Base-by-base conservation (phyloP, 2,329 filamentous ascomycete species). In the Fusarium sp. region DNA sequence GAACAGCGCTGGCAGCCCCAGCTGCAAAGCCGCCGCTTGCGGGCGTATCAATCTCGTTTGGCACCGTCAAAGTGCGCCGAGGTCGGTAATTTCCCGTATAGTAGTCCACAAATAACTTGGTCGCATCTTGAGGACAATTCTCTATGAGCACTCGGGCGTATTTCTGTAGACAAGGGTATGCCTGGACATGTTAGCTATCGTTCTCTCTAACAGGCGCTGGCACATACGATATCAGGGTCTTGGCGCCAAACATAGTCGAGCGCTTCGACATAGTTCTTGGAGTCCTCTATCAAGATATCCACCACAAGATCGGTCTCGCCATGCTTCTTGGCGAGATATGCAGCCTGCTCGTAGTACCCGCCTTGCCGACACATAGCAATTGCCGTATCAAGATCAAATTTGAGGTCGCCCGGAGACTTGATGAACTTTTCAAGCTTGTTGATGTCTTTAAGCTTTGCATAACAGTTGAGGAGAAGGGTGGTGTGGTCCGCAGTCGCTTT, bases 361-460 rank as follows among this genome's bases (percentile, higher is more conserved):
- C 96, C 96, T 84, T 99, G 96, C 34, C 97, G 90, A 79, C 96
- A 99, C 95, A 99, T 98, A 5, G 93, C 91, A 73, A 99, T 99
- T 20, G 96, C 96, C 3, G 96, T 99, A 75, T 99, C 96, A 6
- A 98, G 87, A 81, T 99, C 96, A 78, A 99, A 99, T 78, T 97
- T 98, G 47, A 98, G 88, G 77, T 98, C 95, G 6, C 94, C 95
- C 0, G 96, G 95, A 34, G 95, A 95, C 80, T 97, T 97, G 83
- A 99, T 99, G 76, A 99, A 99, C 30, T 93, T 93, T 79, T 99
- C 96, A 12, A 99, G 87, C 83, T 99, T 99, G 64, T 95, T 93
- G 10, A 98, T 96, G 80, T 99, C 96, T 82, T 99, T 99, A 22
- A 98, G 85, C 80, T 99, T 99, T 1, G 96, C 96, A 80, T 99